phyloP scores from a whole-genome alignment of 768 basidiomycete genomes.

The Tephrocybe rancida region DNA sequence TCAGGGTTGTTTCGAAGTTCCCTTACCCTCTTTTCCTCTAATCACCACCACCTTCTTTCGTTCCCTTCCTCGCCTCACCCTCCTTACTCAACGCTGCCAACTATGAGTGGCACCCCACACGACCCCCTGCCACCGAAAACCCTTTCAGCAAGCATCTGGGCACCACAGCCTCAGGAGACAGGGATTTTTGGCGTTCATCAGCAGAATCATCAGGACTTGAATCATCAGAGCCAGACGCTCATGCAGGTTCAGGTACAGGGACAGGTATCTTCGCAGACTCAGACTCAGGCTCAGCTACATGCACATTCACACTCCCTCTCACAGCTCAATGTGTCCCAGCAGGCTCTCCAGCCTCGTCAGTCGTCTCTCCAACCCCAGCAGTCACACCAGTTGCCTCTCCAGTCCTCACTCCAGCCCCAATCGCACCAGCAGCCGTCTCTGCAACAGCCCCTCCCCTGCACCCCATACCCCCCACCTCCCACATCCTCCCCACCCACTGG shows the following conservation, averaged over 20 bases:
- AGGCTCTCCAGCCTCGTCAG: no score
- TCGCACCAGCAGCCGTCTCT: neutral
- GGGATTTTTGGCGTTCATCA: conserved; percentile 20
- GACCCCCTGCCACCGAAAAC: conserved; percentile 36
- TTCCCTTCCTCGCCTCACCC: conserved; percentile 13
- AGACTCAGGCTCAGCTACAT: no score
- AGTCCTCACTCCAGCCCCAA: conserved; percentile 7
- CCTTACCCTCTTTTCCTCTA: no score
- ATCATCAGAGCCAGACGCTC: neutral
- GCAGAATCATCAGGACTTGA: conserved; percentile 9
- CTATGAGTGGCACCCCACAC: conserved; percentile 28
- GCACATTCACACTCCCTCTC: no score
- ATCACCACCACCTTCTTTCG: no score
- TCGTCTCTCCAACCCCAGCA: no score
- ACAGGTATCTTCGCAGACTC: neutral
- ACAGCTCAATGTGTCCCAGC: no score
- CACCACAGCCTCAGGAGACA: conserved; percentile 71
- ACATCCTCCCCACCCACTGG: no score
- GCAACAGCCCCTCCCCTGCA: conserved; percentile 16
- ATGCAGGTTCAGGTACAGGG: neutral
- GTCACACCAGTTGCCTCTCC: no score
- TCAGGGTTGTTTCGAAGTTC: no score
- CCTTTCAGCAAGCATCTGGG: conserved; percentile 73
- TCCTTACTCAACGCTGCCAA: conserved; percentile 33
- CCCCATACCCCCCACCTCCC: no score